phyloP scores from a whole-genome alignment of 805 yeast genomes.

The Sugiyamaella mastotermitis region DNA sequence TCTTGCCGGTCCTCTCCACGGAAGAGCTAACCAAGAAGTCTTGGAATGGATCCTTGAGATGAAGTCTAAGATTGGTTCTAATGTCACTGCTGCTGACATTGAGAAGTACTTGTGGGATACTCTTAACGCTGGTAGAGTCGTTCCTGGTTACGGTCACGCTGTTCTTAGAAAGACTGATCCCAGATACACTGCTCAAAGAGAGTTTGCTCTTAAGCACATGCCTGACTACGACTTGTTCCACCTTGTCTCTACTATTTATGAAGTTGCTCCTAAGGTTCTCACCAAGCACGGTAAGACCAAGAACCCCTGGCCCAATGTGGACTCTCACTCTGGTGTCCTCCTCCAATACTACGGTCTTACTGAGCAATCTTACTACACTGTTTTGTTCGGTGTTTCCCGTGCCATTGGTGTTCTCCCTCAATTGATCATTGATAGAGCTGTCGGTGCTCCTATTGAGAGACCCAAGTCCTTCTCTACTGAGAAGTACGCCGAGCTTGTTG shows the following conservation, averaged over 20 bases:
- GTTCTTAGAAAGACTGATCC: constrained; percentile 81
- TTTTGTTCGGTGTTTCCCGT: constrained; percentile 79
- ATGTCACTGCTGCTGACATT: constrained; percentile 43
- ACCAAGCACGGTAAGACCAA: constrained; percentile 84
- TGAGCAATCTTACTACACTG: constrained; percentile 79
- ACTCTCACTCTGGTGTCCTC: constrained; percentile 80
- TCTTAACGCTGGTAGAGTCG: constrained; percentile 67
- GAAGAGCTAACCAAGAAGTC: constrained; percentile 82
- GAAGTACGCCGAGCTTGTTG: constrained; percentile 74
- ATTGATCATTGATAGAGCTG: constrained; percentile 76
- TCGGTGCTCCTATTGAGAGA: constrained; percentile 79
- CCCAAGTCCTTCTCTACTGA: constrained; percentile 93
- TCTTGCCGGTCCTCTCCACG: constrained; percentile 82
- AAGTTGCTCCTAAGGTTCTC: constrained; percentile 76
- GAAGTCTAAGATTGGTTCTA: constrained; percentile 34
- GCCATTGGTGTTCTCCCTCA: constrained; percentile 84
- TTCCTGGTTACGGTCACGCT: constrained; percentile 88
- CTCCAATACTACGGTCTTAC: constrained; percentile 81
- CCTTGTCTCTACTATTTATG: constrained; percentile 69
- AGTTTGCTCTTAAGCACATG: constrained; percentile 54
- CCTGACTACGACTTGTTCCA: constrained; percentile 76
- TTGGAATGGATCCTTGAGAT: constrained; percentile 64
- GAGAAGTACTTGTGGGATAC: constrained; percentile 66
- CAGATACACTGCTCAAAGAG: constrained; percentile 72
- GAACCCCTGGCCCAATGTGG: constrained; percentile 93